Percentiles rank a stretch among this genome's conserved stretches.
These are phyloP conservation scores for Gentiana straminea DNA, from an alignment of 257 asterid species.

Conservation along the genomic window DNA sequence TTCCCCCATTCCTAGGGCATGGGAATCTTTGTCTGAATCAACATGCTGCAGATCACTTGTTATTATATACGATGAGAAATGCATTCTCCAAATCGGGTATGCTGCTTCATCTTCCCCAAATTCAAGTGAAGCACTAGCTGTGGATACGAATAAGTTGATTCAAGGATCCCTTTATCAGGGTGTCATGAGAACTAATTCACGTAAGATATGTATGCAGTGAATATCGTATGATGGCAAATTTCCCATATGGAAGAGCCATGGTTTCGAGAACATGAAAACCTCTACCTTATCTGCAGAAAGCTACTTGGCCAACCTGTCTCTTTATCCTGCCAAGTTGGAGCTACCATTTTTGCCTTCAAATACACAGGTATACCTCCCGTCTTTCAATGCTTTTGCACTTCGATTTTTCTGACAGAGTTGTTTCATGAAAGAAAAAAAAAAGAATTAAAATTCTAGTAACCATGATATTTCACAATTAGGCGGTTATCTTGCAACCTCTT, in stretches of 20 bases:
- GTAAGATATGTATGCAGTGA: conserved; percentile 31
- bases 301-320: conserved; percentile 90
- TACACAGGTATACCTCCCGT: conserved; percentile 56
- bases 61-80: conserved; percentile 54
- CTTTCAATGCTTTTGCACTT: background rate
- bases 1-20: conserved; percentile 49
- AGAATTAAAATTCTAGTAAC: conserved; percentile 5
- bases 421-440: background rate
- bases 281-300: conserved; percentile 50
- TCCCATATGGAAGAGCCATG: conserved; percentile 4
- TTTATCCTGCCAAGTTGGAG: conserved; percentile 90
- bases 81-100: conserved; percentile 75
- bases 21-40: conserved; percentile 76
- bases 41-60: conserved; percentile 88
- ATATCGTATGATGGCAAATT: conserved; percentile 10
- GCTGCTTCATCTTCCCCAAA: conserved; percentile 38
- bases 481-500: conserved; percentile 90
- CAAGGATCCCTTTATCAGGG: conserved; percentile 71
- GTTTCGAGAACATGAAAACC: conserved; percentile 11
- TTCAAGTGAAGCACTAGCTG: conserved; percentile 34
- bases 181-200: conserved; percentile 60
- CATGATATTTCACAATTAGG: conserved; percentile 26
- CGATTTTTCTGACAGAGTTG: background rate
- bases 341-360: conserved; percentile 85
- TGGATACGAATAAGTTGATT: conserved; percentile 48